These are phyloP conservation scores for Cucurbita argyrosperma DNA, from an alignment of 306 rosid species.

Conservation along the genomic window DNA sequence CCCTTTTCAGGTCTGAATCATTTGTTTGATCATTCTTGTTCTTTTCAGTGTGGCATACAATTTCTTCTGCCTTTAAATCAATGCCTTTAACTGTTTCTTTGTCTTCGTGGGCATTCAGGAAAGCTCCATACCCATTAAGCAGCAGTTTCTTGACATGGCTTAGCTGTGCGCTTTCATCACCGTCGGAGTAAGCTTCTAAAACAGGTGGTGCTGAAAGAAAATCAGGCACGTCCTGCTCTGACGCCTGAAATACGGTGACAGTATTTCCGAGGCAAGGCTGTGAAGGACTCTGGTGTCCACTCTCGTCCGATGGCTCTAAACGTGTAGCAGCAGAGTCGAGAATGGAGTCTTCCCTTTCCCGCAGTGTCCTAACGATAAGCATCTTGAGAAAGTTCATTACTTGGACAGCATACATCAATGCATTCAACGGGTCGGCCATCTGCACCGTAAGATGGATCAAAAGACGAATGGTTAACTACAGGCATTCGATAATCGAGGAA, in stretches of 20 bases:
- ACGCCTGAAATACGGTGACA: constrained; percentile 22
- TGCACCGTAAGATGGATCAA: constrained; percentile 19
- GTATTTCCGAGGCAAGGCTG: constrained; percentile 24
- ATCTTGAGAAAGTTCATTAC: constrained; percentile 82
- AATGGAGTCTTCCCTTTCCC: constrained; percentile 42
- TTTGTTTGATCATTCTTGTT: constrained; percentile 25
- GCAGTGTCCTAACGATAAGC: constrained; percentile 42
- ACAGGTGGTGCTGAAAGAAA: constrained; percentile 15
- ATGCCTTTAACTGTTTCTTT: constrained; percentile 1
- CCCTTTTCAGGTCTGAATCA: constrained; percentile 26
- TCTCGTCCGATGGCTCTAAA: constrained; percentile 44
- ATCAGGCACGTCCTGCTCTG: constrained; percentile 8
- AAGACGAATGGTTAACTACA: neutral
- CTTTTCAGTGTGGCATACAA: constrained; percentile 24
- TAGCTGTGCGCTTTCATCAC: constrained; percentile 9
- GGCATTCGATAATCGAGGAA: neutral
- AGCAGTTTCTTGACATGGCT: neutral
- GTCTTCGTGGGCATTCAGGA: neutral
- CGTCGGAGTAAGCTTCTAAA: constrained; percentile 20
- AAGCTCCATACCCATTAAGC: neutral
- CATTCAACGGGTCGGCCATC: constrained; percentile 86
- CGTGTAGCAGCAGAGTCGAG: constrained; percentile 22
- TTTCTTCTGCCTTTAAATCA: neutral
- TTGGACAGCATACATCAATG: constrained; percentile 83
- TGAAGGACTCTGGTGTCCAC: constrained; percentile 29